Evolutionary conservation across 192 early-diverging fungal genomes (phyloP), one percentile per base, ranked within the genome.

Genomic region (Entophlyctis helioformis): DNA sequence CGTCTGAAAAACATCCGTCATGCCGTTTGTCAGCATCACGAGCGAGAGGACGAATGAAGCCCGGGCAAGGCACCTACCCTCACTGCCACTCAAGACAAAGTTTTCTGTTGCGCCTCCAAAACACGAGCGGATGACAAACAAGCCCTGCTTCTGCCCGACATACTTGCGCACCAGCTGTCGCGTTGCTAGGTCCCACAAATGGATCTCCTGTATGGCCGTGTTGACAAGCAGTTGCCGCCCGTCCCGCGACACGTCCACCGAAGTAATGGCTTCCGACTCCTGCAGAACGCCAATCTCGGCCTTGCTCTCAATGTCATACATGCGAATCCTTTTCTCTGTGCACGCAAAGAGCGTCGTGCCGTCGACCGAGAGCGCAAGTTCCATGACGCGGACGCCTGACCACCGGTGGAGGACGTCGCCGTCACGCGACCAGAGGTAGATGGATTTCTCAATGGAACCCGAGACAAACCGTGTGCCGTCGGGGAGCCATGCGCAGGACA

Each of bases 1-100:
- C 60, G 55, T 89, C 86, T 82, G 48, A 4, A 16, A 18, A 12
- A 19, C 15, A 26, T 8, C 21, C 15, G 16, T 6, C 5, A 5
- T 54, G 15, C 16, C 2, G 8, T 37, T 23, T 11, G 9, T 21
- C 18, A 25, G 22, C 18, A 59, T 4, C 22, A 8, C 21, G 29
- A 23, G 4, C 3, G 15, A 37, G 25, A 12, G 19, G 32, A 36
- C 18, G 9, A 36, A 37, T 41, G n/a, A 47, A 28, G 25, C 13
- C 25, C 22, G n/a, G 36, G 22, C 18, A 21, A 19, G 12, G 10
- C 35, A 67, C 46, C 13, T 51, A 80, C 83, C 86, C 71, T 95
- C 89, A 62, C 91, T 97, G n/a, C 94, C 94, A 48, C 84, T 84
- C 1, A 85, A 53, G 16, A 98, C 76, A 53, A 94, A 89, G 28